These are phyloP conservation scores for Penicillium polonicum DNA, from an alignment of 2,329 filamentous ascomycete genomes.

Conservation along the genomic window DNA sequence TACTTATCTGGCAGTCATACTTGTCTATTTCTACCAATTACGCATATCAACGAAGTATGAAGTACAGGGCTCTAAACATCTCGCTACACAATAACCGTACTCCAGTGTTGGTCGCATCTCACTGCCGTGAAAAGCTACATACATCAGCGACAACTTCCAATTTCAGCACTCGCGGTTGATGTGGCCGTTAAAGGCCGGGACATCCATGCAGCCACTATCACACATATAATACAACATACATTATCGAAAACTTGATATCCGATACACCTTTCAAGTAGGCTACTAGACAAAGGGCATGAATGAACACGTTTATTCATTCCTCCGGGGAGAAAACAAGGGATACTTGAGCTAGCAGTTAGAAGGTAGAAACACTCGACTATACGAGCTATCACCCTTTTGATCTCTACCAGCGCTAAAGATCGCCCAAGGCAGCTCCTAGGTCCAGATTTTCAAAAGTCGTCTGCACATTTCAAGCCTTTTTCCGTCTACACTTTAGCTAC, in stretches of 20 bases:
- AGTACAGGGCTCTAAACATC: neutral
- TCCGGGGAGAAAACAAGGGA: neutral
- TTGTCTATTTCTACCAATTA: neutral
- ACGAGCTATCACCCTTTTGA: neutral
- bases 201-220: neutral
- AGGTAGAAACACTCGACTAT: neutral
- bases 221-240: neutral
- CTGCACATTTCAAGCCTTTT: no score
- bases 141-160: neutral
- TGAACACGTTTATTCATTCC: neutral
- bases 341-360: neutral
- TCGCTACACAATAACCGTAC: neutral
- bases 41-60: neutral
- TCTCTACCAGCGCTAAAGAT: neutral
- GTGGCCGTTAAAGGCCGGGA: neutral
- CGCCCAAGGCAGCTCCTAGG: neutral
- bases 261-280: no score
- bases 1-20: neutral
- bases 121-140: neutral
- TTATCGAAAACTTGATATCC: no score
- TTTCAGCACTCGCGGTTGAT: neutral
- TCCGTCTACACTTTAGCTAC: no score
- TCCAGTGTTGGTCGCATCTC: neutral
- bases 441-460: neutral
- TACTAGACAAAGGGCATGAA: neutral